Conservation (phyloP, 2,329 filamentous ascomycete genomes). For the Nannizzia gypsea region DNA sequence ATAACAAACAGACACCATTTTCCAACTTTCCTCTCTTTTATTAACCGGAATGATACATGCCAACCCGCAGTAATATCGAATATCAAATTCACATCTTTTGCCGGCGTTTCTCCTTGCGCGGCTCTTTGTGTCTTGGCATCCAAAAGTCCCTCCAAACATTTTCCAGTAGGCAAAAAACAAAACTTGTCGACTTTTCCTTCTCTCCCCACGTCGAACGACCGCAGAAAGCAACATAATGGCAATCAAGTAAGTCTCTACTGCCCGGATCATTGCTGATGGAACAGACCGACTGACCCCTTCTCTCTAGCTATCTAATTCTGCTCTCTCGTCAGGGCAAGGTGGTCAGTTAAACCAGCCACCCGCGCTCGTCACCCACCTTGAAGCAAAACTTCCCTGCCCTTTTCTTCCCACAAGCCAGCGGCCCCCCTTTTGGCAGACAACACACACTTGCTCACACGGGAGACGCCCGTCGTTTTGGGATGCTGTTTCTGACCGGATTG, state of each 20-base stretch:
- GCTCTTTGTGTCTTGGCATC: background rate
- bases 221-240: constrained; percentile 33
- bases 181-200: background rate
- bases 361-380: constrained; percentile 29
- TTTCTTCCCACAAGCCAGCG: background rate
- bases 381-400: constrained; percentile 7
- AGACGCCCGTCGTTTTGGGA: background rate
- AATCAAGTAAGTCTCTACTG: constrained; percentile 40
- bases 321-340: constrained; percentile 98
- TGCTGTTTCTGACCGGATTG: background rate
- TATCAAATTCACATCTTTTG: too few species aligned
- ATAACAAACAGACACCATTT: too few species aligned
- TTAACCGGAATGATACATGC: too few species aligned
- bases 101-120: background rate
- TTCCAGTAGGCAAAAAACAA: constrained; percentile 1
- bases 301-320: constrained; percentile 79
- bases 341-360: constrained; percentile 47
- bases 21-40: too few species aligned
- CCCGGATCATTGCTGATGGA: background rate
- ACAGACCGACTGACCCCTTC: background rate
- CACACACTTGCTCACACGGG: constrained; percentile 16
- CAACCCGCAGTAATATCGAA: too few species aligned
- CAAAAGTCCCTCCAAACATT: background rate
- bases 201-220: background rate
- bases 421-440: constrained; percentile 12